Conservation (phyloP, 2,329 filamentous ascomycete genomes). For the Claviceps digitariae region DNA sequence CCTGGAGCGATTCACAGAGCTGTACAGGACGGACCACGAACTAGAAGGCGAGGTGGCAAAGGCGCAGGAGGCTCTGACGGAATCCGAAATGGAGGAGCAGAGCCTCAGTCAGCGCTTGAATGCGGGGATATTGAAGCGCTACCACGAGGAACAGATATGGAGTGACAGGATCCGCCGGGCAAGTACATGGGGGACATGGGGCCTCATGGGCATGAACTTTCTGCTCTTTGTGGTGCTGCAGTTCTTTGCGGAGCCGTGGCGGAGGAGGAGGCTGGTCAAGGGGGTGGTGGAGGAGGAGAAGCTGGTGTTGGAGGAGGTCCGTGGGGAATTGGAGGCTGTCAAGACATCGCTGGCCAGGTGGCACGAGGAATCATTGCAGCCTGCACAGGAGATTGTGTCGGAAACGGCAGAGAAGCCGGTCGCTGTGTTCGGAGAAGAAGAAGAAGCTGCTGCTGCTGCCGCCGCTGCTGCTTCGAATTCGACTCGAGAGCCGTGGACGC, state of each 20-base stretch:
- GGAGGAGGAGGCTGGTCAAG: conserved; percentile 63
- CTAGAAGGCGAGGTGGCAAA: conserved; percentile 74
- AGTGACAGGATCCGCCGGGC: conserved; percentile 92
- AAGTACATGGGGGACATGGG: conserved; percentile 97
- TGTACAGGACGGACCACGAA: conserved; percentile 85
- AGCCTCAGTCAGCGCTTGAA: conserved; percentile 63
- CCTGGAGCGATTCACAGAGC: conserved; percentile 83
- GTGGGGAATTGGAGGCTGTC: conserved; percentile 25
- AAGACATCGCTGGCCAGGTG: conserved; percentile 17
- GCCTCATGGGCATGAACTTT: conserved; percentile 93
- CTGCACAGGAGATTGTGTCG: conserved; percentile 4
- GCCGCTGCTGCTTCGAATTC: not conserved
- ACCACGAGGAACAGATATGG: conserved; percentile 99
- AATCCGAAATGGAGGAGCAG: conserved; percentile 69
- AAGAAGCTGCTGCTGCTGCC: too few relatives aligned
- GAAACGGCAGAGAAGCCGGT: not conserved
- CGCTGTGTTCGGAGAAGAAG: not conserved
- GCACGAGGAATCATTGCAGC: conserved; percentile 8
- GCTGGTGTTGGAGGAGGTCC: conserved; percentile 36
- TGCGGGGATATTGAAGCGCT: conserved; percentile 73
- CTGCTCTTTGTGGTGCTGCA: conserved; percentile 76
- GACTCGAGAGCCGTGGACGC: conserved; percentile 24
- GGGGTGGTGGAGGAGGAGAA: conserved; percentile 73
- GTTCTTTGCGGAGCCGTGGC: conserved; percentile 87
- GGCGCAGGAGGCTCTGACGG: conserved; percentile 57